These are phyloP conservation scores for Musa balbisiana DNA, from an alignment of 202 grass and related monocot genomes.

Conservation along the genomic window DNA sequence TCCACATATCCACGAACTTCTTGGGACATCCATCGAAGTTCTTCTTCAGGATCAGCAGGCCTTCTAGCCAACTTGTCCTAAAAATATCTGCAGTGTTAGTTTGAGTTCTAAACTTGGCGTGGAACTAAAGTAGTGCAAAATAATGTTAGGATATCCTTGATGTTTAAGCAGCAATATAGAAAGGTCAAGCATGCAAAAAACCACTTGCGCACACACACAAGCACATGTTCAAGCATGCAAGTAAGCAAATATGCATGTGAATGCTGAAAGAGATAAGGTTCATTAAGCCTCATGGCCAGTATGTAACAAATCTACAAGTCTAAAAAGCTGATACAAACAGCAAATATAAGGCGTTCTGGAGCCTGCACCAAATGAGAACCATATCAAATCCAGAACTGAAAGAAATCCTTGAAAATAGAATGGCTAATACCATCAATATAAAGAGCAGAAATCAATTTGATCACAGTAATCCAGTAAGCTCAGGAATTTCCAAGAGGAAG, in stretches of 20 bases:
- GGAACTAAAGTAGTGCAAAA: background rate
- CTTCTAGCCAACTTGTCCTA: constrained; percentile 55
- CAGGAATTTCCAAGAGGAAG: background rate
- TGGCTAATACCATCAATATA: background rate
- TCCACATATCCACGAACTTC: constrained; percentile 81
- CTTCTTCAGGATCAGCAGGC: constrained; percentile 83
- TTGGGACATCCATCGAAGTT: constrained; percentile 89
- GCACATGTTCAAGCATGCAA: too few relatives aligned
- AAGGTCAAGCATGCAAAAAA: background rate
- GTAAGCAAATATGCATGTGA: too few relatives aligned
- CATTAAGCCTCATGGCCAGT: too few relatives aligned
- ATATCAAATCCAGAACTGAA: background rate
- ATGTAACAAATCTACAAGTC: too few relatives aligned
- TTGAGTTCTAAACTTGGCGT: background rate
- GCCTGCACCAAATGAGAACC: background rate
- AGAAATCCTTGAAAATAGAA: background rate
- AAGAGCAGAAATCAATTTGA: background rate
- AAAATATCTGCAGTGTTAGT: constrained; percentile 2
- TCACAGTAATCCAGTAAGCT: background rate
- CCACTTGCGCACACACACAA: background rate
- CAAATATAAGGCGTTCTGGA: too few relatives aligned
- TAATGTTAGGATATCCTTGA: background rate
- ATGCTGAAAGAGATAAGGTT: too few relatives aligned
- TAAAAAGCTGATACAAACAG: too few relatives aligned
- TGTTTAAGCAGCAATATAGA: background rate